phyloP scores from a whole-genome alignment of 1,284 basidiomycete genomes.

The Tilletia horrida region DNA sequence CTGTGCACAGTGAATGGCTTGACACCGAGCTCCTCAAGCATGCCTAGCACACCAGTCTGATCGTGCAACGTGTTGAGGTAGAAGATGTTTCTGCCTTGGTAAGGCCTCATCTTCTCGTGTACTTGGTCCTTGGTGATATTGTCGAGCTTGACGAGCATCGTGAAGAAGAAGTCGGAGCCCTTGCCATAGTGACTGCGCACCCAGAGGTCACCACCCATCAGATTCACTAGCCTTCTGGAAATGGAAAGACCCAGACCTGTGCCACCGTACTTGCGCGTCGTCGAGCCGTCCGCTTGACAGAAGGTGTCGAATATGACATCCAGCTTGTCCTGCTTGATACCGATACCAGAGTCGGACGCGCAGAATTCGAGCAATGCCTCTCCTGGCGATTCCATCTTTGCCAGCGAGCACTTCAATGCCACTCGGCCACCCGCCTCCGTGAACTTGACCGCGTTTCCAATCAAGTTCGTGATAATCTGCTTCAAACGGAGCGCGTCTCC shows the following conservation, averaged over 20 bases:
- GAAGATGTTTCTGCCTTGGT: slow-evolving; percentile 61
- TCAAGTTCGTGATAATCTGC: slow-evolving; percentile 54
- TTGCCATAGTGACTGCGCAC: slow-evolving; percentile 84
- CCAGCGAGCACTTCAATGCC: slow-evolving; percentile 76
- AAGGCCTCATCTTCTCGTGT: slow-evolving; percentile 51
- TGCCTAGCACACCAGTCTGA: slow-evolving; percentile 70
- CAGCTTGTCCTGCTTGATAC: slow-evolving; percentile 97
- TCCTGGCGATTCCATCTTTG: slow-evolving; percentile 66
- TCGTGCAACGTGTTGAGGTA: slow-evolving; percentile 85
- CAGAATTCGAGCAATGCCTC: slow-evolving; percentile 90
- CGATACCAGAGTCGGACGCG: slow-evolving; percentile 95
- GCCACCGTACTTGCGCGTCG: slow-evolving; percentile 79
- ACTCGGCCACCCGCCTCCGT: slow-evolving; percentile 84
- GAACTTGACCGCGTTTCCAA: slow-evolving; percentile 62
- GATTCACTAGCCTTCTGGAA: slow-evolving; percentile 78
- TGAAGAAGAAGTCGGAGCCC: slow-evolving; percentile 96
- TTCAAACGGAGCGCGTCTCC: slow-evolving; percentile 81
- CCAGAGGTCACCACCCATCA: slow-evolving; percentile 99
- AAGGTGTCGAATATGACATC: slow-evolving; percentile 99
- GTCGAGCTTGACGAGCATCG: slow-evolving; percentile 61
- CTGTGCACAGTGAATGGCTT: slow-evolving; percentile 74
- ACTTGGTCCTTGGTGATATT: slow-evolving; percentile 43
- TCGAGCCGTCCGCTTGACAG: slow-evolving; percentile 84
- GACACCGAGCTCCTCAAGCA: slow-evolving; percentile 78
- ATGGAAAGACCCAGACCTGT: slow-evolving; percentile 82